These are phyloP conservation scores for Alternaria postmessia DNA, from an alignment of 2,329 filamentous ascomycete genomes.

Conservation along the genomic window DNA sequence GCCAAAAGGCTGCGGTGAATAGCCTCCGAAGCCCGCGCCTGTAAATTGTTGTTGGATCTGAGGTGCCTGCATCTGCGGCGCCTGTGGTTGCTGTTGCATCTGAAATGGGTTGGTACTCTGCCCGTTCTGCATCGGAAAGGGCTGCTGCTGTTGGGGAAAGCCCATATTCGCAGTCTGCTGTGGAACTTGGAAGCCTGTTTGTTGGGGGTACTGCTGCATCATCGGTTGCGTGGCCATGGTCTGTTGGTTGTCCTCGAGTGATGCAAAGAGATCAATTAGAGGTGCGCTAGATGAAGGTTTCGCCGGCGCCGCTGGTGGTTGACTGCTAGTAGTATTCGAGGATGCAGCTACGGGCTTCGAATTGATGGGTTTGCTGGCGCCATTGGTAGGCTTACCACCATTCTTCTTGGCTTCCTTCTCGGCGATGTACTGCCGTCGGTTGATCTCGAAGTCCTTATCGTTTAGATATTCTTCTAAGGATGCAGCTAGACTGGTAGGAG, in stretches of 20 bases:
- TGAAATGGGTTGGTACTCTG: constrained; percentile 90
- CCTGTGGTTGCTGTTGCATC: constrained; percentile 71
- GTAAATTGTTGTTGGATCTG: constrained; percentile 69
- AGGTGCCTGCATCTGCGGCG: constrained; percentile 51
- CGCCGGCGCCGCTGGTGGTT: constrained; percentile 31
- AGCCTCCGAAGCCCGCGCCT: constrained; percentile 85
- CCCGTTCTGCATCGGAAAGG: constrained; percentile 66
- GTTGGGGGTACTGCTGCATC: constrained; percentile 46
- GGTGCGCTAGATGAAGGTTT: constrained; percentile 34
- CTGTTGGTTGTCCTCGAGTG: constrained; percentile 46
- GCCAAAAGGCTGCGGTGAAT: constrained; percentile 69
- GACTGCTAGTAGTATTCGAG: constrained; percentile 35
- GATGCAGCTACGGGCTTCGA: constrained; percentile 39
- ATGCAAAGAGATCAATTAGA: constrained; percentile 46
- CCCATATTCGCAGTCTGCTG: constrained; percentile 52
- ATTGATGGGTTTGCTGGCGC: constrained; percentile 50
- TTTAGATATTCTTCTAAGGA: constrained; percentile 94
- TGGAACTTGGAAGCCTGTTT: constrained; percentile 46
- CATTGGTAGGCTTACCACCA: constrained; percentile 53
- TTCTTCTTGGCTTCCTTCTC: constrained; percentile 78
- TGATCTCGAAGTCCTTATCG: constrained; percentile 93
- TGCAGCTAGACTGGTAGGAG: constrained; percentile 86
- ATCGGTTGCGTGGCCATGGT: constrained; percentile 47
- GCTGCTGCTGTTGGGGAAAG: constrained; percentile 44
- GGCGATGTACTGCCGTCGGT: constrained; percentile 88